Base-by-base conservation (phyloP, 1,139 yeast genomes). In the Lodderomyces parapsilosis region DNA sequence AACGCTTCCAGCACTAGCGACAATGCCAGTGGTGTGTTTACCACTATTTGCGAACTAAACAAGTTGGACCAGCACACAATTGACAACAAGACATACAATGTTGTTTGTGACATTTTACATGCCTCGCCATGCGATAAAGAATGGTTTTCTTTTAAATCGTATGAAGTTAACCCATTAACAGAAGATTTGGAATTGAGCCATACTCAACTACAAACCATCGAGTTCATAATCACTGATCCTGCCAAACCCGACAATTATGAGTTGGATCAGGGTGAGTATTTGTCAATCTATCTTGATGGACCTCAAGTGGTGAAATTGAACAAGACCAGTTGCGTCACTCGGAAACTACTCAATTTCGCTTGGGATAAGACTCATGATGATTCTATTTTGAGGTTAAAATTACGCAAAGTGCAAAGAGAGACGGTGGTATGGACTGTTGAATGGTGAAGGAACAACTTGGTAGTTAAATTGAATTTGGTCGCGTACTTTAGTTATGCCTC, bases 381-480 rank as follows among this genome's bases (percentile, higher is more conserved):
- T 15, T 7, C 33, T 9, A 15, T 30, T 30, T 6, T 30, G 19
- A 30, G 2, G 10, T 30, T 30, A n/a, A 30, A 30, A 7, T 14
- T 30, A 19, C 19, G 19, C 19, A 30, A 30, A 30, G 33, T 30
- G 33, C 33, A 30, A 30, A 30, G 33, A 30, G 19, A 30, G 5
- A 19, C 10, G 3, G 19, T 30, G 7, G 19, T 15, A 13, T 30
- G 33, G 33, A 30, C 33, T 14, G 19, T 30, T 9, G n/a, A 15
- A 10, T 30, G 33, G 19, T 30, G 33, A 30, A 11, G 33, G 19
- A n/a, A n/a, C n/a, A n/a, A n/a, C n/a, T n/a, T n/a, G n/a, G n/a
- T n/a, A n/a, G n/a, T n/a, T n/a, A n/a, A n/a, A n/a, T n/a, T n/a
- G n/a, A n/a, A n/a, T n/a, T n/a, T n/a, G n/a, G n/a, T n/a, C n/a